A percentile compares a stretch with the other conserved stretches of the same genome.
Evolutionary conservation across 2,329 filamentous ascomycete genomes (phyloP).

Genomic region (Talaromyces rugulosus): DNA sequence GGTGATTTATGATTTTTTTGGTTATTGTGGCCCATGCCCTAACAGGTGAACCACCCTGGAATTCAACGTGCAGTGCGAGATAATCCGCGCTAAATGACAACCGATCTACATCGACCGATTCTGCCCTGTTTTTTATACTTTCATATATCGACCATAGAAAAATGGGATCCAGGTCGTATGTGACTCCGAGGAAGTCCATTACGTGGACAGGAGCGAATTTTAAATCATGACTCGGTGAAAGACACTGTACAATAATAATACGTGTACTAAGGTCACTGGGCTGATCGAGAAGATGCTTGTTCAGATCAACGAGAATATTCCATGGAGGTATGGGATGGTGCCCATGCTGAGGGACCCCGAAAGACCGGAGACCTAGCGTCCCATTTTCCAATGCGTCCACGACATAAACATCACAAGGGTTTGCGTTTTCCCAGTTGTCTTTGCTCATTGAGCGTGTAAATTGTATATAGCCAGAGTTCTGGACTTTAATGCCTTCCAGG

Average conservation of each 20-base stretch:
- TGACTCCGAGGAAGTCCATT: neutral
- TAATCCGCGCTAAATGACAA: neutral
- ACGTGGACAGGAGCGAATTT: neutral
- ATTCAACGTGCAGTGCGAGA: neutral
- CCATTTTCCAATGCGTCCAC: neutral
- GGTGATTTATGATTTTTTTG: neutral
- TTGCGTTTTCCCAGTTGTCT: neutral
- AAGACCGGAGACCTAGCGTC: neutral
- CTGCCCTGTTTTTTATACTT: neutral
- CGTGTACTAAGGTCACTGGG: neutral
- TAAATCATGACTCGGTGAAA: neutral
- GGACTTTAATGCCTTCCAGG: neutral
- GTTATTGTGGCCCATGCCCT: neutral
- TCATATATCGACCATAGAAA: neutral
- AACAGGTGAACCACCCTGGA: neutral
- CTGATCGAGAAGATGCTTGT: neutral
- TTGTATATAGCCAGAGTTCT: neutral
- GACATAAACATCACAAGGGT: neutral
- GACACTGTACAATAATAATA: neutral
- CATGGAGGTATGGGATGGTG: neutral
- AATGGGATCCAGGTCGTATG: neutral
- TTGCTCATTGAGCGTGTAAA: neutral
- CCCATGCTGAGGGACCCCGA: neutral
- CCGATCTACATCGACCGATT: neutral
- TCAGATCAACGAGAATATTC: neutral